These are phyloP conservation scores for Inonotus obliquus DNA, from an alignment of 1,284 basidiomycete genomes.

Conservation along the genomic window DNA sequence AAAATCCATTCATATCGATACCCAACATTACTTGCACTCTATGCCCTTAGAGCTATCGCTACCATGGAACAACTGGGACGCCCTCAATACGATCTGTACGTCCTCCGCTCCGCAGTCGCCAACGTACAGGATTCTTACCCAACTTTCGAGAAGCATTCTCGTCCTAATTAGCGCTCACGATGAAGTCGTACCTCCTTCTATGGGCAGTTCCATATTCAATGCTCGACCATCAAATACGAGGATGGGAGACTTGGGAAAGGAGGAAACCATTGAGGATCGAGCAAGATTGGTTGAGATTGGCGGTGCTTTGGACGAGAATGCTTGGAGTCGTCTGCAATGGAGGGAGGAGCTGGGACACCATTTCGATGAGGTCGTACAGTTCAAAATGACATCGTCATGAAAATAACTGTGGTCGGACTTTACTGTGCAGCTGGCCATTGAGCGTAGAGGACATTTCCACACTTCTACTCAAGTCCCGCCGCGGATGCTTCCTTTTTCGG, in stretches of 20 bases:
- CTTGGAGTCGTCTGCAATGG: slow-evolving; percentile 37
- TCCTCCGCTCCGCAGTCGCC: slow-evolving; percentile 1
- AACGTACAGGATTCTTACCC: not conserved
- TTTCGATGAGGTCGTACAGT: slow-evolving; percentile 18
- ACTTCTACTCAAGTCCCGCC: too few species aligned
- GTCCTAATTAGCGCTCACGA: slow-evolving; percentile 39
- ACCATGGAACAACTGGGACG: slow-evolving; percentile 46
- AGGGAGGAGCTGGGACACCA: slow-evolving; percentile 29
- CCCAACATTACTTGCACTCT: slow-evolving; percentile 44
- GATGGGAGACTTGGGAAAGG: not conserved
- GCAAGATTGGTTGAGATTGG: slow-evolving; percentile 28
- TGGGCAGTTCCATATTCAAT: slow-evolving; percentile 33
- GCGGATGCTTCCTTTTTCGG: too few species aligned
- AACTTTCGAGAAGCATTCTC: slow-evolving; percentile 25
- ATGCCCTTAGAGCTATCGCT: slow-evolving; percentile 43
- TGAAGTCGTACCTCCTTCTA: slow-evolving; percentile 40
- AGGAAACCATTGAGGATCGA: slow-evolving; percentile 13
- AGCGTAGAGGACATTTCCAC: too few species aligned
- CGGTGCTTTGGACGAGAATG: slow-evolving; percentile 40
- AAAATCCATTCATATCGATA: slow-evolving; percentile 49
- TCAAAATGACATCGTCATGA: too few species aligned
- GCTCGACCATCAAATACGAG: slow-evolving; percentile 1
- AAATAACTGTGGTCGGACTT: too few species aligned
- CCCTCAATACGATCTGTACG: slow-evolving; percentile 27
- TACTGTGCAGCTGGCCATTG: too few species aligned